Percentiles rank a stretch among this genome's conserved stretches.
These are phyloP conservation scores for Amylocarpus encephaloides DNA, from an alignment of 2,329 filamentous ascomycete species.

Conservation along the genomic window DNA sequence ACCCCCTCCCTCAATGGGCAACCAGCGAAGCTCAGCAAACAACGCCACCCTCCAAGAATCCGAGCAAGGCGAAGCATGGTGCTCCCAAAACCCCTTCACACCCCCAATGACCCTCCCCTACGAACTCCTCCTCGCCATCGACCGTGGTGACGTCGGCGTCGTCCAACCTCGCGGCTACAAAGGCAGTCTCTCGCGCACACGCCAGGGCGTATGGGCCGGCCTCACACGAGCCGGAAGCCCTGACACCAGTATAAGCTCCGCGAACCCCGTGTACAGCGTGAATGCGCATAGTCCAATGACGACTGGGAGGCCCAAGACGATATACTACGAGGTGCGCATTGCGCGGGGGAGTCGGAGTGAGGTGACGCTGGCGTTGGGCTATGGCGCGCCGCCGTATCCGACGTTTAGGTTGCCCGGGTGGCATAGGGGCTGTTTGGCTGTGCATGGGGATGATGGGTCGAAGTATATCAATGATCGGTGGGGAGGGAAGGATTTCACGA, in stretches of 20 bases:
- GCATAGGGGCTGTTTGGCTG: constrained; percentile 67
- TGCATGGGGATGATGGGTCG: constrained; percentile 77
- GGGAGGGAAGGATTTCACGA: constrained; percentile 65
- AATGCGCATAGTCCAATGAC: constrained; percentile 50
- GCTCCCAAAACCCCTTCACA: constrained; percentile 51
- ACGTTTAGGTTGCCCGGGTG: constrained; percentile 73
- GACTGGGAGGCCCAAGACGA: constrained; percentile 41
- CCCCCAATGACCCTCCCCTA: constrained; percentile 45
- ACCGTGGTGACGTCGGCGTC: constrained; percentile 47
- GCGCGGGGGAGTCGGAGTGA: constrained; percentile 36
- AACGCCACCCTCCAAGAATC: constrained; percentile 63
- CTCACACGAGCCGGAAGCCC: constrained; percentile 38
- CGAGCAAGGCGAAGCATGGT: constrained; percentile 61
- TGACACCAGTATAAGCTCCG: constrained; percentile 61
- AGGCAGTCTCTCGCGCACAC: constrained; percentile 40
- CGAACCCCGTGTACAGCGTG: constrained; percentile 62
- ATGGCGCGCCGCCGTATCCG: constrained; percentile 68
- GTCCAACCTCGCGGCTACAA: constrained; percentile 44
- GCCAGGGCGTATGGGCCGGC: constrained; percentile 47
- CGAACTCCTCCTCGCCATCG: constrained; percentile 42
- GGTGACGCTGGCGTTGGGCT: constrained; percentile 59
- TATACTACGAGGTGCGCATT: constrained; percentile 69
- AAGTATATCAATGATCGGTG: constrained; percentile 69
- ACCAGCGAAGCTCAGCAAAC: constrained; percentile 58
- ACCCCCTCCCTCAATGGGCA: constrained; percentile 62